Evolutionary conservation across 495 filamentous ascomycete genomes (phyloP).

Genomic region (Corynascus novoguineensis): DNA sequence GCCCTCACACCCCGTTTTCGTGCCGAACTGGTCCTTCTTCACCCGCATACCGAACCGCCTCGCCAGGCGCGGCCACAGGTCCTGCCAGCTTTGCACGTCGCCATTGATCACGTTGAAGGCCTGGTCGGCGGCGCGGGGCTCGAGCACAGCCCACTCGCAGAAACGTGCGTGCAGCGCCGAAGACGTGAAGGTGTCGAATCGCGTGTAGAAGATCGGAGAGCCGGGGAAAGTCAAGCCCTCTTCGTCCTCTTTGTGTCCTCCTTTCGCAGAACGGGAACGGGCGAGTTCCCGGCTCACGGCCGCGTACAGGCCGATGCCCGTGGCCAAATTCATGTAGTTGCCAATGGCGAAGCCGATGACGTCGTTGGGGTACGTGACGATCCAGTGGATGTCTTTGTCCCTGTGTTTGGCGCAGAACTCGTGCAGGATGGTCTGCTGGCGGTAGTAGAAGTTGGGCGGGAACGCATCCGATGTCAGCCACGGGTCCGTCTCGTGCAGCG

Average conservation of each 20-base stretch:
- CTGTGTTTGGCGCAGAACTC: slow-evolving; percentile 27
- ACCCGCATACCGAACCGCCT: slow-evolving; percentile 42
- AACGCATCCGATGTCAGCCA: slow-evolving; percentile 22
- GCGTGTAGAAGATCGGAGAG: slow-evolving; percentile 42
- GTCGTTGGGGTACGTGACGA: slow-evolving; percentile 52
- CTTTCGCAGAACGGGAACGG: slow-evolving; percentile 16
- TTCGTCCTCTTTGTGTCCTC: not conserved
- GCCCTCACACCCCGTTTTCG: slow-evolving; percentile 12
- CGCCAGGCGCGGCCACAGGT: slow-evolving; percentile 51
- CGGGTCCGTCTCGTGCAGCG: slow-evolving; percentile 43
- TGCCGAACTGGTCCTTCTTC: slow-evolving; percentile 41
- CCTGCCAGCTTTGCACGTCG: slow-evolving; percentile 50
- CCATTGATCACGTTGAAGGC: slow-evolving; percentile 55
- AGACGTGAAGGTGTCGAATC: slow-evolving; percentile 49
- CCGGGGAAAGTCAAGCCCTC: slow-evolving; percentile 45
- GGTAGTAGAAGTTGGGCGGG: slow-evolving; percentile 47
- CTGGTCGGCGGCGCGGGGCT: slow-evolving; percentile 41
- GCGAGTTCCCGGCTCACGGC: slow-evolving; percentile 44
- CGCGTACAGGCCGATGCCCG: slow-evolving; percentile 46
- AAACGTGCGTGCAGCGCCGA: slow-evolving; percentile 48
- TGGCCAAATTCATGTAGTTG: slow-evolving; percentile 56
- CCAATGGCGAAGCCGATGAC: slow-evolving; percentile 43
- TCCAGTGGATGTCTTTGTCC: slow-evolving; percentile 36
- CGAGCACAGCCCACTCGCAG: slow-evolving; percentile 47
- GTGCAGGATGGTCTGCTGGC: slow-evolving; percentile 41